Evolutionary conservation across 805 yeast genomes (phyloP).

Genomic region (Candida verbasci): DNA sequence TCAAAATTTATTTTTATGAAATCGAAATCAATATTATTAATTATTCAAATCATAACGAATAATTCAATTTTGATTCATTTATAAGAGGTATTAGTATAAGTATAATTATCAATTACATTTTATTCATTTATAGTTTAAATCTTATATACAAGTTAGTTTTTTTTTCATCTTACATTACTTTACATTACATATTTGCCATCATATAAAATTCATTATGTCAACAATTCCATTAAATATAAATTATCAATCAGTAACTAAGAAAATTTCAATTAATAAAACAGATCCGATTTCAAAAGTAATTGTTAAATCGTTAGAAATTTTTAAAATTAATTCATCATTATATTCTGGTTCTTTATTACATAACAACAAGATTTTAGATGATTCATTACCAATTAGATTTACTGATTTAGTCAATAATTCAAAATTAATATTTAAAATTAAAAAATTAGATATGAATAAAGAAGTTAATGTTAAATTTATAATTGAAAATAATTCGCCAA

Average conservation of each 20-base stretch:
- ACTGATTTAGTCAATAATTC: slow-evolving; percentile 31
- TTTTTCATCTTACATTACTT: too few species aligned
- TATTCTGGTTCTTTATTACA: slow-evolving; percentile 21
- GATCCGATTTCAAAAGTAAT: slow-evolving; percentile 27
- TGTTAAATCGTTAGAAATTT: slow-evolving; percentile 19
- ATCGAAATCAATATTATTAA: too few species aligned
- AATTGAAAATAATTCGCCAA: slow-evolving; percentile 4
- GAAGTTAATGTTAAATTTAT: slow-evolving; percentile 17
- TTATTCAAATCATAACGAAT: too few species aligned
- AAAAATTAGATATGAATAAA: slow-evolving; percentile 7
- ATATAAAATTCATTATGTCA: slow-evolving; percentile 16
- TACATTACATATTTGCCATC: slow-evolving; percentile 2
- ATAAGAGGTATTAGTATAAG: too few species aligned
- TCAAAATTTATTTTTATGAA: too few species aligned
- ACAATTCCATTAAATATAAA: slow-evolving; percentile 22
- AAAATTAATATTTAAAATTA: slow-evolving; percentile 20
- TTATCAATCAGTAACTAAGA: slow-evolving; percentile 19
- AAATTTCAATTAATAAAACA: slow-evolving; percentile 21
- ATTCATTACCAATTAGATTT: slow-evolving; percentile 27
- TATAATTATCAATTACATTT: too few species aligned
- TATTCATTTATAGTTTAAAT: too few species aligned
- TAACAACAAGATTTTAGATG: slow-evolving; percentile 28
- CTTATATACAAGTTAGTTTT: too few species aligned
- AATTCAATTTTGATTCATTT: too few species aligned
- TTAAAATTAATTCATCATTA: slow-evolving; percentile 15